phyloP scores from a whole-genome alignment of 352 stramenopile species.

The Globisporangium recalcitrans region DNA sequence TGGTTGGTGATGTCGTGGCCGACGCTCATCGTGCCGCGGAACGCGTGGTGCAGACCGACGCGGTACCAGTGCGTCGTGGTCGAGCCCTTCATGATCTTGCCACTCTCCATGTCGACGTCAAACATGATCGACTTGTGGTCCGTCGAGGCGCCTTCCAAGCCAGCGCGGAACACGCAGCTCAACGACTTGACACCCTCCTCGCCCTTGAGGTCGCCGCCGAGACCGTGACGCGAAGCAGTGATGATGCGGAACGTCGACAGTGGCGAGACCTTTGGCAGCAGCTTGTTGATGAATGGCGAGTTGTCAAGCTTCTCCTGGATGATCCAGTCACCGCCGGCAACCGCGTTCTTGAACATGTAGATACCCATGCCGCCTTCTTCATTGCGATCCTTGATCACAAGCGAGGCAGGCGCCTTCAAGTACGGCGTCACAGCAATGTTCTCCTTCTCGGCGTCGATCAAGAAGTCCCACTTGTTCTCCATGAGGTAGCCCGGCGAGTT shows the following conservation, averaged over 20 bases:
- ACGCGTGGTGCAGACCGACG: slow-evolving; percentile 73
- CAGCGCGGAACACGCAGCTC: slow-evolving; percentile 76
- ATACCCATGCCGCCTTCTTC: slow-evolving; percentile 97
- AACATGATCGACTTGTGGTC: slow-evolving; percentile 99
- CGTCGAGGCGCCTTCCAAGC: slow-evolving; percentile 75
- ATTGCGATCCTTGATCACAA: slow-evolving; percentile 97
- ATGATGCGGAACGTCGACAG: slow-evolving; percentile 98
- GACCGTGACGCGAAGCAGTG: slow-evolving; percentile 85
- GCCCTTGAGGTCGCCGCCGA: slow-evolving; percentile 45
- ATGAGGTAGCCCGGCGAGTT: slow-evolving; percentile 91
- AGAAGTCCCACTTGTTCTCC: slow-evolving; percentile 99
- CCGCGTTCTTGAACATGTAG: slow-evolving; percentile 96
- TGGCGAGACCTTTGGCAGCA: slow-evolving; percentile 91
- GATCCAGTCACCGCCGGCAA: slow-evolving; percentile 92
- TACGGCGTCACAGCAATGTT: slow-evolving; percentile 93
- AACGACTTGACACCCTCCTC: slow-evolving; percentile 69
- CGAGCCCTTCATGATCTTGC: slow-evolving; percentile 91
- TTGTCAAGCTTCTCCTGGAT: slow-evolving; percentile 97
- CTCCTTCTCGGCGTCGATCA: slow-evolving; percentile 88
- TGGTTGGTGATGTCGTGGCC: slow-evolving; percentile 87
- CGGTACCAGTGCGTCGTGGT: slow-evolving; percentile 97
- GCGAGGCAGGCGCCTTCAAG: slow-evolving; percentile 81
- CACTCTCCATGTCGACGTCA: slow-evolving; percentile 94
- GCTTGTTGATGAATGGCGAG: slow-evolving; percentile 84
- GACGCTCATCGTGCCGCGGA: slow-evolving; percentile 69